Evolutionary conservation across 2,329 filamentous ascomycete genomes (phyloP).

Genomic region (Albifimbria verrucaria): DNA sequence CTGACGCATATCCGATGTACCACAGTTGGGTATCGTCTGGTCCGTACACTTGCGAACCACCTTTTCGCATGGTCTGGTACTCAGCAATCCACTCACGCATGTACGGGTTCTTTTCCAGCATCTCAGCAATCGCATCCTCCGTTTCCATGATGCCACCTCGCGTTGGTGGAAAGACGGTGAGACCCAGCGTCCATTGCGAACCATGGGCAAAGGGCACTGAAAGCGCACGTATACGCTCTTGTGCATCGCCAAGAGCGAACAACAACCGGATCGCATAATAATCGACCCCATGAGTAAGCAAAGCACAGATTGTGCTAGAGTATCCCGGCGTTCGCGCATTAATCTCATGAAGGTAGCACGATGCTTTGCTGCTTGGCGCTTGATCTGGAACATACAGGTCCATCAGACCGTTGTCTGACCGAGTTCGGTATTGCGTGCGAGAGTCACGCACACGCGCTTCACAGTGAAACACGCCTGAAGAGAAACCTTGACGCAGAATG

Average conservation of each 20-base stretch:
- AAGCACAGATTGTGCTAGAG: slow-evolving; percentile 14
- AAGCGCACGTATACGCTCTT: slow-evolving; percentile 13
- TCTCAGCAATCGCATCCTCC: neutral
- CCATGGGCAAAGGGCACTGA: slow-evolving; percentile 15
- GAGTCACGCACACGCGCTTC: slow-evolving; percentile 25
- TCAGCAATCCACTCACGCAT: slow-evolving; percentile 8
- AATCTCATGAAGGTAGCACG: slow-evolving; percentile 23
- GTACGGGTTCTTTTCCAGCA: slow-evolving; percentile 4
- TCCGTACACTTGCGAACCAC: slow-evolving; percentile 7
- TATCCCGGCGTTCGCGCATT: slow-evolving; percentile 26
- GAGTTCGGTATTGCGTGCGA: slow-evolving; percentile 12
- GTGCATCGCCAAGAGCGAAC: slow-evolving; percentile 10
- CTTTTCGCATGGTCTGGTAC: slow-evolving; percentile 11
- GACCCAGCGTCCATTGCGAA: slow-evolving; percentile 12
- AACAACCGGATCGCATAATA: slow-evolving; percentile 24
- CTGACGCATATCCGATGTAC: slow-evolving; percentile 10
- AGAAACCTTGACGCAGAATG: slow-evolving; percentile 19
- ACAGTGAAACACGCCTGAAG: slow-evolving; percentile 24
- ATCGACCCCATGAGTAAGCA: slow-evolving; percentile 25
- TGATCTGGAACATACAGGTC: slow-evolving; percentile 8
- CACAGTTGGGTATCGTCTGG: slow-evolving; percentile 12
- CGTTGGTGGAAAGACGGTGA: slow-evolving; percentile 11
- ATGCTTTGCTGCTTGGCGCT: neutral
- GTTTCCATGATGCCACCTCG: slow-evolving; percentile 8
- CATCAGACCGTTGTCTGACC: slow-evolving; percentile 12